Conservation (phyloP, 345 rosid genomes). For the Crucihimalaya himalaica region DNA sequence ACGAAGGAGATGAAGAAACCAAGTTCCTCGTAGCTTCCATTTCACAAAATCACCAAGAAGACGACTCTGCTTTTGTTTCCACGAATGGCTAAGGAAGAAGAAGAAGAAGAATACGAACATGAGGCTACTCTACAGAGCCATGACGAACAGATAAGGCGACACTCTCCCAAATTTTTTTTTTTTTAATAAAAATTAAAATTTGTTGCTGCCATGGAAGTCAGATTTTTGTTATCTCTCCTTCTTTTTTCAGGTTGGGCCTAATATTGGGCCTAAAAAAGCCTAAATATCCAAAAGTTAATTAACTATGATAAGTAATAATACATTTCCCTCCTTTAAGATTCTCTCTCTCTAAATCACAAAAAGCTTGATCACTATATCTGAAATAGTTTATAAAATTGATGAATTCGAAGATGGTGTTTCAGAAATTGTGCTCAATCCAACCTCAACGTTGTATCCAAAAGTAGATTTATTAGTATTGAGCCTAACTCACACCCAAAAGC, state of each 20-base stretch:
- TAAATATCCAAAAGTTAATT: not conserved
- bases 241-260: slow-evolving; percentile 2
- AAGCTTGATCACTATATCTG: no score
- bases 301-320: no score
- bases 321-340: no score
- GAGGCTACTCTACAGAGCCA: slow-evolving; percentile 23
- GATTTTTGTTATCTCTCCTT: slow-evolving; percentile 4
- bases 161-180: not conserved
- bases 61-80: not conserved
- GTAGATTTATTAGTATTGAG: no score
- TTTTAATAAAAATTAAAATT: not conserved
- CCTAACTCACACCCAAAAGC: no score
- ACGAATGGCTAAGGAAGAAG: slow-evolving; percentile 28
- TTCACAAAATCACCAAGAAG: not conserved
- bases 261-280: slow-evolving; percentile 12
- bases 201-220: slow-evolving; percentile 36
- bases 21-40: slow-evolving; percentile 78
- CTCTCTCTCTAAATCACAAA: no score
- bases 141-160: slow-evolving; percentile 29
- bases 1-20: slow-evolving; percentile 65
- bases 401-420: no score
- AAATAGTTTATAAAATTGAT: no score
- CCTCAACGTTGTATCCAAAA: no score
- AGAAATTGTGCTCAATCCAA: no score
- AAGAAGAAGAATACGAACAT: slow-evolving; percentile 25